These are phyloP conservation scores for Clarireedia sp. DNA, from an alignment of 2,329 filamentous ascomycete genomes.

Conservation along the genomic window DNA sequence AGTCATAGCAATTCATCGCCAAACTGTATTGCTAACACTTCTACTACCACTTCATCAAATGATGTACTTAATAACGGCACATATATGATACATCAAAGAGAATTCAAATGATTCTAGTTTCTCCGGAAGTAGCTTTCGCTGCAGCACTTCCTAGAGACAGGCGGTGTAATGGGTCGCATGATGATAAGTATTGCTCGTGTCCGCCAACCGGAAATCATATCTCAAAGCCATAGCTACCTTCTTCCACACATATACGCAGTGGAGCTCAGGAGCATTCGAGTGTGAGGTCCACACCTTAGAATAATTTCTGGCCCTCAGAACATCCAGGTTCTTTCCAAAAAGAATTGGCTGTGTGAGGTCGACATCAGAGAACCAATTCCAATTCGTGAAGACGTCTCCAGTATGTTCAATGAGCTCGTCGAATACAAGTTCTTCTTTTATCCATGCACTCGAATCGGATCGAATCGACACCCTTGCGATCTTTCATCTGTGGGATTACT, in stretches of 20 bases:
- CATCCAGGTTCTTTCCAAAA: neutral
- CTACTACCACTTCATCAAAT: neutral
- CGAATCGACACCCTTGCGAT: neutral
- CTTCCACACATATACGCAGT: neutral
- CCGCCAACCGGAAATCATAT: neutral
- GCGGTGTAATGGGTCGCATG: neutral
- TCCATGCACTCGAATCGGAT: neutral
- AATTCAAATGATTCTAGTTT: too few relatives aligned
- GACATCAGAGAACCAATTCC: neutral
- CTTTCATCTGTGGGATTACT: neutral
- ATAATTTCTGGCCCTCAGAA: neutral
- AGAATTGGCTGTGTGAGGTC: neutral
- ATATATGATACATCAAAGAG: neutral
- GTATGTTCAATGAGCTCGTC: neutral
- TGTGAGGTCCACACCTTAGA: neutral
- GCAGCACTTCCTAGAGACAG: neutral
- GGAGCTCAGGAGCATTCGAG: neutral
- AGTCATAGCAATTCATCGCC: too few relatives aligned
- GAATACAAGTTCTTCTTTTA: neutral
- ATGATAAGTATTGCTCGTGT: neutral
- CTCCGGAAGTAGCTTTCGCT: neutral
- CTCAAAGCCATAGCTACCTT: conserved; percentile 1
- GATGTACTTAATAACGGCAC: neutral
- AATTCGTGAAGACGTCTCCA: neutral
- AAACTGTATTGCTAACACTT: too few relatives aligned